Percentiles rank a stretch among this genome's conserved stretches.
Evolutionary conservation across 2,329 filamentous ascomycete genomes (phyloP).

Genomic region (Aspergillus unguis): DNA sequence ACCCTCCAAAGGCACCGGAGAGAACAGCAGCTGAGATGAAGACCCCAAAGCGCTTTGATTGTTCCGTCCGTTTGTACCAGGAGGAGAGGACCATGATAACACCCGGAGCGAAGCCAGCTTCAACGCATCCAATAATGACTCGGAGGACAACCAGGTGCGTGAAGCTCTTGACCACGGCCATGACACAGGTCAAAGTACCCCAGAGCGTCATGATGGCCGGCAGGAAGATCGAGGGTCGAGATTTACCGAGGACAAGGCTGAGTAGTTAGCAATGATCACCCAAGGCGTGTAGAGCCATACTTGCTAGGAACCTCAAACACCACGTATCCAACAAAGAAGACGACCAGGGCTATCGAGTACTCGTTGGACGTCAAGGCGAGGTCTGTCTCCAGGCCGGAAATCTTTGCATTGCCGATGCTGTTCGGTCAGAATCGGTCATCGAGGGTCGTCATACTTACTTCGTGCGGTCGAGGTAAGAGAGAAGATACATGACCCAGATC

Average conservation of each 20-base stretch:
- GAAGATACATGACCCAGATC: neutral
- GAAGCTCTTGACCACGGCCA: neutral
- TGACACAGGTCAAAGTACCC: neutral
- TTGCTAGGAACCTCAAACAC: neutral
- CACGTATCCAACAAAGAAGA: constrained; percentile 5
- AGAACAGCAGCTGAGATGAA: neutral
- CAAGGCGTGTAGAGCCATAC: no score
- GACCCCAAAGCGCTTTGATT: neutral
- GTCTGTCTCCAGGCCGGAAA: neutral
- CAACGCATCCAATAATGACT: neutral
- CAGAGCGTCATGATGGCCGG: neutral
- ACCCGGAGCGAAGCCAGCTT: constrained; percentile 4
- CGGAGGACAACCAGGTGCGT: neutral
- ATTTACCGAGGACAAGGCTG: neutral
- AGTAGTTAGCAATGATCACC: no score
- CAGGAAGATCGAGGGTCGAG: neutral
- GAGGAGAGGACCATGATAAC: neutral
- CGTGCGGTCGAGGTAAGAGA: neutral
- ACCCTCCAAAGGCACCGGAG: neutral
- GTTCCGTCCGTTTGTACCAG: neutral
- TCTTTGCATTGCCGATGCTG: constrained; percentile 2
- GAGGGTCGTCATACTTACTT: no score
- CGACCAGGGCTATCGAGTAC: neutral
- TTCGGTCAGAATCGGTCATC: no score
- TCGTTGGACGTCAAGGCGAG: neutral